These are phyloP conservation scores for Zoysia japonica DNA, from an alignment of 176 grass and related monocot species.

Conservation along the genomic window DNA sequence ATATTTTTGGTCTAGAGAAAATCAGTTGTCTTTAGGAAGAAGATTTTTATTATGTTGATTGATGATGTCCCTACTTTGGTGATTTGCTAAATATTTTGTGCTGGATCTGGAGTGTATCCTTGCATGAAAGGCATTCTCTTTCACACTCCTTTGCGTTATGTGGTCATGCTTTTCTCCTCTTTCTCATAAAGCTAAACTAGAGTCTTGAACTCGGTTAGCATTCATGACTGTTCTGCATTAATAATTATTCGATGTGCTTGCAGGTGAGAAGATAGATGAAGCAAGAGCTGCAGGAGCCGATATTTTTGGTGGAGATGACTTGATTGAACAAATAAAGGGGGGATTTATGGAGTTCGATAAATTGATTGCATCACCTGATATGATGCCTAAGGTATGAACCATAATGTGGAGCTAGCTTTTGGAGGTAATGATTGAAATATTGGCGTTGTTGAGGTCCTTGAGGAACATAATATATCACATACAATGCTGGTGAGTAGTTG, in stretches of 20 bases:
- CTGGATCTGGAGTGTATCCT: background rate
- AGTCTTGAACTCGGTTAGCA: background rate
- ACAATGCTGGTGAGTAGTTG: slow-evolving; percentile 9
- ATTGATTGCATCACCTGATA: slow-evolving; percentile 98
- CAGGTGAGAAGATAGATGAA: slow-evolving; percentile 95
- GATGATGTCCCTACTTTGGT: no score
- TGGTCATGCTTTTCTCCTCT: slow-evolving; percentile 10
- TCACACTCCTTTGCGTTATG: background rate
- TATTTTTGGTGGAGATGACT: slow-evolving; percentile 83
- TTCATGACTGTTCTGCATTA: background rate
- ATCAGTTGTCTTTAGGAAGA: background rate
- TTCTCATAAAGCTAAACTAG: background rate
- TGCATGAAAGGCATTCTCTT: slow-evolving; percentile 5
- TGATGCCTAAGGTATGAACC: slow-evolving; percentile 90
- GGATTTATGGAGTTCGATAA: slow-evolving; percentile 98
- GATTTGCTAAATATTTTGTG: background rate
- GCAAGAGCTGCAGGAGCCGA: slow-evolving; percentile 88
- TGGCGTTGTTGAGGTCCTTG: slow-evolving; percentile 20
- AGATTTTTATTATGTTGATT: no score
- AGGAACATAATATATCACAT: background rate
- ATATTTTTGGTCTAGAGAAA: background rate
- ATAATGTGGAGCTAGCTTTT: slow-evolving; percentile 36
- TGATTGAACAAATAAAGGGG: slow-evolving; percentile 94
- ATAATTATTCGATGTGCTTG: slow-evolving; percentile 26
- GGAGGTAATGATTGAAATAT: slow-evolving; percentile 28